Percentiles rank a stretch among this genome's conserved stretches.
These are phyloP conservation scores for Scytalidium lignicola DNA, from an alignment of 2,329 filamentous ascomycete species.

Conservation along the genomic window DNA sequence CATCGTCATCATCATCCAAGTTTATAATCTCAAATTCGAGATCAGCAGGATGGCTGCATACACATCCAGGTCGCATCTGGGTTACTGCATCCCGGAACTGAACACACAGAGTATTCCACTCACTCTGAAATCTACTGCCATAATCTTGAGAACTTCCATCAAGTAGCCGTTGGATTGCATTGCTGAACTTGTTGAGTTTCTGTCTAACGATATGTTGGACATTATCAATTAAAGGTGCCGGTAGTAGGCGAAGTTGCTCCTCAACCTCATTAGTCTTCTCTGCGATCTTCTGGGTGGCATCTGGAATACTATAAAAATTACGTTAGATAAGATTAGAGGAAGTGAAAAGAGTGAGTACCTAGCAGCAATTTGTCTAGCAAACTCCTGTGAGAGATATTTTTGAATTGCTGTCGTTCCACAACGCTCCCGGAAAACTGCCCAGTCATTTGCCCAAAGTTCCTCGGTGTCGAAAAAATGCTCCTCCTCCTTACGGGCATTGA, in stretches of 20 bases:
- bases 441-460: conserved; percentile 38
- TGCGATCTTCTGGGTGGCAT: conserved; percentile 29
- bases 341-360: conserved; percentile 16
- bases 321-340: conserved; percentile 5
- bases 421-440: conserved; percentile 33
- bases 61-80: conserved; percentile 26
- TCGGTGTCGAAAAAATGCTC: conserved; percentile 40
- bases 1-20: conserved; percentile 10
- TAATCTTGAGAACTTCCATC: conserved; percentile 38
- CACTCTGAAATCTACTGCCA: conserved; percentile 39
- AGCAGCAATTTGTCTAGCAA: conserved; percentile 39
- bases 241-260: conserved; percentile 50
- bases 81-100: conserved; percentile 30
- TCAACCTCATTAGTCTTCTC: conserved; percentile 46
- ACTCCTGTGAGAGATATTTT: conserved; percentile 38
- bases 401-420: conserved; percentile 51
- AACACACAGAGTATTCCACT: conserved; percentile 28
- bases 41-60: conserved; percentile 1
- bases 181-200: conserved; percentile 53
- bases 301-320: conserved; percentile 30
- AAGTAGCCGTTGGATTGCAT: conserved; percentile 47
- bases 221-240: conserved; percentile 60
- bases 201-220: conserved; percentile 60
- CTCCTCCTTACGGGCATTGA: conserved; percentile 43
- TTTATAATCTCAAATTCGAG: conserved; percentile 3